Evolutionary conservation across 2,329 filamentous ascomycete genomes (phyloP).

Genomic region (Fusarium anthophilum): DNA sequence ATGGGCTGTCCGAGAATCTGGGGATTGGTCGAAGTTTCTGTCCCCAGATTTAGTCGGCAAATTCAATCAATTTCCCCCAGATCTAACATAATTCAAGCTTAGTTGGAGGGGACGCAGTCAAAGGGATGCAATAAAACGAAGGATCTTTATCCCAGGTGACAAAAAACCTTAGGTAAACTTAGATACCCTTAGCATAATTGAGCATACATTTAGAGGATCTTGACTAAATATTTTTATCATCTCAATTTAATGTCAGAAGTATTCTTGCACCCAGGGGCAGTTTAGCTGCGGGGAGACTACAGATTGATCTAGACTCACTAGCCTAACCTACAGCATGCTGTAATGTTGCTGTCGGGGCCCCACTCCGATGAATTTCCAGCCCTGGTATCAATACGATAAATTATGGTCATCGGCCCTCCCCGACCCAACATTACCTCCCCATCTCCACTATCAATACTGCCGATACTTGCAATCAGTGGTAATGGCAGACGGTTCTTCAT

Average conservation of each 20-base stretch:
- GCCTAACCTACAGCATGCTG: background rate
- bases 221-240: no score
- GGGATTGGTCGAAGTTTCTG: background rate
- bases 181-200: no score
- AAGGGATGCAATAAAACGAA: no score
- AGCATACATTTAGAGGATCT: no score
- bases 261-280: no score
- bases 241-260: no score
- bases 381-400: background rate
- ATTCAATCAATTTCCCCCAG: no score
- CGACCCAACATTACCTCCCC: background rate
- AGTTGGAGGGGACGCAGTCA: background rate
- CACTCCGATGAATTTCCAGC: background rate
- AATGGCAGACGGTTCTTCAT: background rate
- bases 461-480: rapidly evolving
- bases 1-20: background rate
- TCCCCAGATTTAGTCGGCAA: background rate
- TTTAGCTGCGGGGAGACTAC: background rate
- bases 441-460: background rate
- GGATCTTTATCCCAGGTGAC: no score
- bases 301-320: background rate
- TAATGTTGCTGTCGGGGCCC: background rate
- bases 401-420: background rate
- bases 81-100: background rate
- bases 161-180: no score